Conservation (phyloP, 768 basidiomycete species). For the Boletales sp. region DNA sequence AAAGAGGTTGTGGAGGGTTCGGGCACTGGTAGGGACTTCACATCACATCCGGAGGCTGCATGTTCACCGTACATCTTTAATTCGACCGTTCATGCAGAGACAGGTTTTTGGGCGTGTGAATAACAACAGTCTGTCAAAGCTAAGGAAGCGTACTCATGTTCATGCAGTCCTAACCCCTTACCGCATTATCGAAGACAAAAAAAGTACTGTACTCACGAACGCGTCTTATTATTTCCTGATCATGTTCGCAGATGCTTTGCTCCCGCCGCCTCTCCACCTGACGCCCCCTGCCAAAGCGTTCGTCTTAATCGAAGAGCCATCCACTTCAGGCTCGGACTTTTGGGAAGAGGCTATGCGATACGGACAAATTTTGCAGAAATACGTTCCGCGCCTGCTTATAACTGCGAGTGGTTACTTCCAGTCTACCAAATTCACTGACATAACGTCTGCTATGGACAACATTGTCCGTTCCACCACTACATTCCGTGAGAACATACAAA, state of each 20-base stretch:
- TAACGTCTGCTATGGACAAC: slow-evolving; percentile 1
- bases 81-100: too few species aligned
- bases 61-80: too few species aligned
- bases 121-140: too few species aligned
- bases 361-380: neutral
- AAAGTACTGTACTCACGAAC: neutral
- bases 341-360: slow-evolving; percentile 9
- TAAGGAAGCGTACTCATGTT: neutral
- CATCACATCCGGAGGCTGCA: too few species aligned
- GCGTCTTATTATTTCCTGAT: neutral
- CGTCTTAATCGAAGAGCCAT: neutral
- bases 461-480: slow-evolving; percentile 10
- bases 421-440: slow-evolving; percentile 7
- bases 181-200: neutral
- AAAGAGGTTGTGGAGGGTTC: too few species aligned
- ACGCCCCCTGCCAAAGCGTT: neutral
- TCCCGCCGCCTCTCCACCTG: neutral
- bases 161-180: neutral
- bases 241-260: neutral
- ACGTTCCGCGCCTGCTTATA: slow-evolving; percentile 6
- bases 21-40: too few species aligned
- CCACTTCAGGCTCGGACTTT: slow-evolving; percentile 2
- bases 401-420: neutral
- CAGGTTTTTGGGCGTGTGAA: too few species aligned
- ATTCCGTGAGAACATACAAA: slow-evolving; percentile 10